phyloP scores from a whole-genome alignment of 2,329 filamentous ascomycete species.

The Scedosporium apiospermum region DNA sequence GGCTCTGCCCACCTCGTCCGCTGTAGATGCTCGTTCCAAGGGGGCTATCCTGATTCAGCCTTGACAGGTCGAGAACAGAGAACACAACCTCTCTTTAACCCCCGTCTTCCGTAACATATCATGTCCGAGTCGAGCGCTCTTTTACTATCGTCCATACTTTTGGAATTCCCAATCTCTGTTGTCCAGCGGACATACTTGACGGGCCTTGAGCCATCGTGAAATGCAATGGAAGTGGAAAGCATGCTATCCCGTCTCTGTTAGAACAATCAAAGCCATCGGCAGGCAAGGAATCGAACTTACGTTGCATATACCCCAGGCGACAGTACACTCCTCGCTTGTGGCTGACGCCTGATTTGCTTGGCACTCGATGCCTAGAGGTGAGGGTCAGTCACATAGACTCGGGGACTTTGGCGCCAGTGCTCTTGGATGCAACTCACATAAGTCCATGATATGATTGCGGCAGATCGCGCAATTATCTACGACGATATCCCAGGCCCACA shows the following conservation, averaged over 20 bases:
- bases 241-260: constrained; percentile 52
- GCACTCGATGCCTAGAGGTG: constrained; percentile 73
- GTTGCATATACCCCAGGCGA: constrained; percentile 98
- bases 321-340: constrained; percentile 95
- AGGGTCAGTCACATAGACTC: neutral
- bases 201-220: constrained; percentile 97
- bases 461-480: constrained; percentile 99
- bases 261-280: constrained; percentile 11
- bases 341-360: constrained; percentile 97
- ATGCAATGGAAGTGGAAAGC: constrained; percentile 99
- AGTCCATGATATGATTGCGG: constrained; percentile 98
- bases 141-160: constrained; percentile 69
- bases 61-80: neutral
- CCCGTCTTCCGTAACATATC: neutral
- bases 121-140: neutral
- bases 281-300: constrained; percentile 43
- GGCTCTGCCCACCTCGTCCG: no score
- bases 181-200: constrained; percentile 93
- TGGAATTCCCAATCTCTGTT: constrained; percentile 99
- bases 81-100: neutral
- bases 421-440: constrained; percentile 52
- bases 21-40: no score
- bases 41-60: no score
- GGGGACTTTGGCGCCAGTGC: neutral
- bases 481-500: constrained; percentile 99